Base-by-base conservation (phyloP, 2,329 filamentous ascomycete species). In the Penicillium sp. region DNA sequence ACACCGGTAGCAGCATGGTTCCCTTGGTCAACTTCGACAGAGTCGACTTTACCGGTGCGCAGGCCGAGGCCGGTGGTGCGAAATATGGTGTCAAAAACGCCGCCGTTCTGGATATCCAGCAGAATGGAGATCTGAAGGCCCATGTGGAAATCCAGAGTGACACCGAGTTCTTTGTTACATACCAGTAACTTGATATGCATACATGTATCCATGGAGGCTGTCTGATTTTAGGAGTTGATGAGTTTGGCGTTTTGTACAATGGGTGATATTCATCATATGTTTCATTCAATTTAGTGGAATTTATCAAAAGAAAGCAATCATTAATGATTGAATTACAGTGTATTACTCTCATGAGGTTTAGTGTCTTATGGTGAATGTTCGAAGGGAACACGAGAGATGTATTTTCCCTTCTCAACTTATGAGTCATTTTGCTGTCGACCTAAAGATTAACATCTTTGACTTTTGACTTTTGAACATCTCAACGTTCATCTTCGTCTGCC, bases 41-140 rank as follows among this genome's bases (percentile, higher is more conserved):
- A 5, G 74, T 82, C 10, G 71, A 55, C 18, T 76, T 76, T 56
- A 71, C 62, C 9, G 69, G 73, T 20, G 68, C 69, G 4, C 66
- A 65, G 37, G 69, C 69, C 10, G 55, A 65, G 45, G 66, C 66
- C 2, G 61, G 60, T 2, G 60, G 59, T 6, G 44, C 26, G 16
- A 61, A 54, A 8, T 66, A 66, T 54, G 73, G 72, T 24, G 68
- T 75, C 9, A 63, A 68, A 1, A 73, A 73, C 29, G 75, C 73
- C n/a, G 72, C 69, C 10, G 71, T 81, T 56, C 66, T 82, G 50
- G 78, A 82, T 52, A 76, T 82, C 52, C 67, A 77, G 66, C 79
- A 81, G 68, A 72, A 69, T 50, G 64, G 66, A 56, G 58, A 70
- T 50, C 64, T 78, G 11, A 55, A 70, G 51, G 72, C 73, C 3